Conservation (phyloP, 169 alveolate genomes). For the Theileria orientalis region DNA sequence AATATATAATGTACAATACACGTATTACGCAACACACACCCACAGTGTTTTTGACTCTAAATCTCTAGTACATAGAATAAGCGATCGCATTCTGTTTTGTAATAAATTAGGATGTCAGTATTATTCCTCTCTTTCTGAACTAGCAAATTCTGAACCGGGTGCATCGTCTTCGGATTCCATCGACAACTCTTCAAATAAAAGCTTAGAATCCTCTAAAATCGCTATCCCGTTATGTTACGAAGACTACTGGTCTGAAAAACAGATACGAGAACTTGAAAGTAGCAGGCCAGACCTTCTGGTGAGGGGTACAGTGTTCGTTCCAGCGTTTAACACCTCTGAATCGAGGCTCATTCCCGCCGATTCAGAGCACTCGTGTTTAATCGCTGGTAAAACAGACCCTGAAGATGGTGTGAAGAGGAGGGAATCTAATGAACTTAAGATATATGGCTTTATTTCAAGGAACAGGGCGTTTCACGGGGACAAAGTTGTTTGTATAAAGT, state of each 20-base stretch:
- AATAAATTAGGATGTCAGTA: neutral
- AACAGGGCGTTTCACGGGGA: slow-evolving; percentile 78
- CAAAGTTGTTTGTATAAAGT: slow-evolving; percentile 66
- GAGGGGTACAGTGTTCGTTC: slow-evolving; percentile 57
- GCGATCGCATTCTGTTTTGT: neutral
- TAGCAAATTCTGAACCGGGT: neutral
- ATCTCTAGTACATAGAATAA: neutral
- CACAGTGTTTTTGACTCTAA: neutral
- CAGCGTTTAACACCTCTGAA: slow-evolving; percentile 59
- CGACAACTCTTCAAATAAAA: neutral
- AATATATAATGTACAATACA: slow-evolving; percentile 11
- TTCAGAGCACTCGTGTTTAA: neutral
- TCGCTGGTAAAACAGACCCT: neutral
- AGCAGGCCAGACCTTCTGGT: slow-evolving; percentile 41
- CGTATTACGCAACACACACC: slow-evolving; percentile 2
- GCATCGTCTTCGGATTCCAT: neutral
- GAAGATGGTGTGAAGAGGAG: neutral
- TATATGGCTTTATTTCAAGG: slow-evolving; percentile 75
- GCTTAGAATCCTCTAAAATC: neutral
- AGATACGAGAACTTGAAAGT: slow-evolving; percentile 19
- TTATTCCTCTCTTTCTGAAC: neutral
- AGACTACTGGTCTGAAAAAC: slow-evolving; percentile 41
- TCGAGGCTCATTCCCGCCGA: slow-evolving; percentile 23
- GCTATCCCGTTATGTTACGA: slow-evolving; percentile 23
- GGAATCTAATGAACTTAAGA: slow-evolving; percentile 17